These are phyloP conservation scores for Grigorovia transvaalensis DNA, from an alignment of 805 yeast species.

Conservation along the genomic window DNA sequence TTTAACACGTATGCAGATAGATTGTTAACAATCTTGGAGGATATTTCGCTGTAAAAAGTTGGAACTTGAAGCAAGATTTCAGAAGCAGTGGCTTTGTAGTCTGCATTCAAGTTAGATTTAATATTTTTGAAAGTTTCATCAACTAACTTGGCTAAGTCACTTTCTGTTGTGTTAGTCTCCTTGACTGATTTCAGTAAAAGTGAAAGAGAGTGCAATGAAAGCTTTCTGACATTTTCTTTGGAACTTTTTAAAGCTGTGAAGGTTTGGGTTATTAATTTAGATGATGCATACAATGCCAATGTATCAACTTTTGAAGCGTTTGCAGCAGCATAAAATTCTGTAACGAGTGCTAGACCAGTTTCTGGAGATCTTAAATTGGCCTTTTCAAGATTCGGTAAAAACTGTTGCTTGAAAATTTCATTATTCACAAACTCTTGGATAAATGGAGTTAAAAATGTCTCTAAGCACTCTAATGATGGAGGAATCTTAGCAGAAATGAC, in stretches of 20 bases:
- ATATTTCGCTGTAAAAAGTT: slow-evolving; percentile 18
- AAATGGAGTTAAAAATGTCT: slow-evolving; percentile 35
- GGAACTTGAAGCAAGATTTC: slow-evolving; percentile 33
- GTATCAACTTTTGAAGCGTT: slow-evolving; percentile 31
- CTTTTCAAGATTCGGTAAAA: slow-evolving; percentile 61
- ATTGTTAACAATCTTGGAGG: slow-evolving; percentile 33
- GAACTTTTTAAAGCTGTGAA: slow-evolving; percentile 55
- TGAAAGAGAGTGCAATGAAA: slow-evolving; percentile 32
- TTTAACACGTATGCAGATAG: slow-evolving; percentile 48
- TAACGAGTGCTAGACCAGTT: slow-evolving; percentile 46
- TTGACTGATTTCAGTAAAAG: slow-evolving; percentile 19
- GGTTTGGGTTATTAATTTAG: slow-evolving; percentile 43
- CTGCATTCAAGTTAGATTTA: slow-evolving; percentile 52
- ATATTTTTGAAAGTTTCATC: slow-evolving; percentile 48
- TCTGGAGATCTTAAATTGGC: slow-evolving; percentile 74
- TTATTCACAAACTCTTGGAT: slow-evolving; percentile 34
- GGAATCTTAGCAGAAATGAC: slow-evolving; percentile 38
- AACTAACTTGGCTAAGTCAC: slow-evolving; percentile 29
- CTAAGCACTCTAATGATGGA: slow-evolving; percentile 34
- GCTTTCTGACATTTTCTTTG: slow-evolving; percentile 51
- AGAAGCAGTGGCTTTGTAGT: slow-evolving; percentile 49
- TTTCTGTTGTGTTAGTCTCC: slow-evolving; percentile 18
- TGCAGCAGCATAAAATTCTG: slow-evolving; percentile 32
- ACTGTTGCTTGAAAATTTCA: slow-evolving; percentile 28
- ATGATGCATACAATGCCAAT: slow-evolving; percentile 30